Evolutionary conservation across 257 asterid genomes (phyloP), one percentile per base, ranked within the genome.

Genomic region (Ophiorrhiza pumila): DNA sequence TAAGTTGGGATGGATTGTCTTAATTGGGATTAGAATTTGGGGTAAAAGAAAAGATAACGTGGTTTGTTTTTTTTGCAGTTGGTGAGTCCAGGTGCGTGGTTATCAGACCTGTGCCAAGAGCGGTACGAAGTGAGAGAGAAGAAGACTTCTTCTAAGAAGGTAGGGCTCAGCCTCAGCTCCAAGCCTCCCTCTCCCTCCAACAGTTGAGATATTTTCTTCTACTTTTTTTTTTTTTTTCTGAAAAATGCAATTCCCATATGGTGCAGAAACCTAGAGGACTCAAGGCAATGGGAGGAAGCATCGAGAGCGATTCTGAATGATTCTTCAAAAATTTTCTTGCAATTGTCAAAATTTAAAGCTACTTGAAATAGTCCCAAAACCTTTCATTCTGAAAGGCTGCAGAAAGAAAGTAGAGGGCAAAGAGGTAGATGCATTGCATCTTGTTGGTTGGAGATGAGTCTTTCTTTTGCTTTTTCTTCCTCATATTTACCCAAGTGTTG

Each of bases 101-200:
- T 83, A 68, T 65, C 83, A 14, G 85, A 86, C 29, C 71, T 84
- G 80, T 83, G 83, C 66, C 75, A 68, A 42, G 90, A 86, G 76
- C 81, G 90, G 82, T 86, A 86, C 41, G 81, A 86, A 74, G 90
- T 84, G 11, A 83, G 88, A 75, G 90, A 84, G 72, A 84, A 86
- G 84, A 83, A 83, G 78, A 80, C 71, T 52, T 77, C 83, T 47
- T 77, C 83, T 47, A 84, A 78, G 76, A 80, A 82, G 87, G 87
- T 81, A 80, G 4, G 9, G 22, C 5, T 37, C 49, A 39, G 50
- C 50, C 5, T 37, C 49, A 39, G 50, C 50, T 39, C 34, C 50
- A 39, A 57, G 20, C n/a, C n/a, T n/a, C n/a, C n/a, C n/a, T n/a
- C n/a, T n/a, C n/a, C 27, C 68, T 34, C 46, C 50, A 2, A 61